Base-by-base conservation (phyloP, 2,329 filamentous ascomycete genomes). In the Cladophialophora yegresii region DNA sequence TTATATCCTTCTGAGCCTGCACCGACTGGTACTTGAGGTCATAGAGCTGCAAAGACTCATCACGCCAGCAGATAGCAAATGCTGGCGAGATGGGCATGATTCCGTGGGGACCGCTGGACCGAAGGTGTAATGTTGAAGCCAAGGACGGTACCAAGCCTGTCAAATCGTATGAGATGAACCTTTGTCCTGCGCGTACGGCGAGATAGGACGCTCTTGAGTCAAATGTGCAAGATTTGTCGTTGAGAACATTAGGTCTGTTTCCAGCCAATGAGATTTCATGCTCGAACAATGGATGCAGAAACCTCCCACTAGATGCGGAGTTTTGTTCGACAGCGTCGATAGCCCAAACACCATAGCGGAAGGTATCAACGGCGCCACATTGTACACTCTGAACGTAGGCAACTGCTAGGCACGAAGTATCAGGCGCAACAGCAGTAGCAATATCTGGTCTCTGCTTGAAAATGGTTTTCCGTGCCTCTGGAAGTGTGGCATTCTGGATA, bases 21-120 rank as follows among this genome's bases (percentile, higher is more conserved):
- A 81, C 72, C 1, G 80, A 80, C 65, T 77, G 75, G 67, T 79
- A 82, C 54, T 79, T 77, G n/a, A 79, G 77, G 67, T 81, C 79
- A 60, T 80, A 79, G 6, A 82, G 69, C 2, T 76, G 78, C 26
- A 82, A 70, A n/a, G 76, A 71, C 16, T 77, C 78, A 45, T 77
- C 71, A 26, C 74, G 76, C 8, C 77, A 77, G 8, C 73, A 78
- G 58, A 80, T 78, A 12, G 81, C 74, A 58, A 66, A 66, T 12
- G 58, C 60, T n/a, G 56, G 54, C 16, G 61, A 63, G 30, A 66
- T 61, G 23, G 66, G 51, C 26, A 70, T 61, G 43, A 63, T 67
- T 23, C 68, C 63, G 33, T 58, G 36, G 12, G 50, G 56, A 16
- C 57, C 54, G 23, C 32, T 50, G 20, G 60, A 28, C 16, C 62